Conservation (phyloP, 306 rosid genomes). For the Fragaria ananassa region DNA sequence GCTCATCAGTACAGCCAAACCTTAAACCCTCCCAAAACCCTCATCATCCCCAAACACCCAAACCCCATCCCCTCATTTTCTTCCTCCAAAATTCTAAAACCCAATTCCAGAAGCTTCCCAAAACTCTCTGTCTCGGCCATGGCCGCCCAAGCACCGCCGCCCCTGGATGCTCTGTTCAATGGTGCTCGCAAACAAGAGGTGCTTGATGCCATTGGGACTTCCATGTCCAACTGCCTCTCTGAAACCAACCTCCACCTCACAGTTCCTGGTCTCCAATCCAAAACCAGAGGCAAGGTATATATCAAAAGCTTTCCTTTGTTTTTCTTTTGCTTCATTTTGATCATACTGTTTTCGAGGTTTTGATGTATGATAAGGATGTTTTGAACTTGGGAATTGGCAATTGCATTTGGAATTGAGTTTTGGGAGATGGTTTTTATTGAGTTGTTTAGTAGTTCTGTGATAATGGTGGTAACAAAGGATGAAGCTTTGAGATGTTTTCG, state of each 20-base stretch:
- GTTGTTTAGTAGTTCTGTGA: not conserved
- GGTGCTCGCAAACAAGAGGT: conserved; percentile 46
- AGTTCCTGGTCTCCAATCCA: conserved; percentile 75
- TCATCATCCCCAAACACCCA: conserved; percentile 22
- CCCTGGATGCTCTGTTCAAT: conserved; percentile 48
- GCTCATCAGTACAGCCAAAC: conserved; percentile 25
- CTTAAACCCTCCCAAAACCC: conserved; percentile 68
- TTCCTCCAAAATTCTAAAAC: conserved; percentile 5
- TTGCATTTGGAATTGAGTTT: too few relatives aligned
- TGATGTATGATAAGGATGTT: conserved; percentile 5
- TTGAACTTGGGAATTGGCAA: not conserved
- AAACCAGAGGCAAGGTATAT: conserved; percentile 83
- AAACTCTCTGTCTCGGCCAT: conserved; percentile 32
- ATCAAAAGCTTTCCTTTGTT: too few relatives aligned
- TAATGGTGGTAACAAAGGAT: conserved; percentile 85
- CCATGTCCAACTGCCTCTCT: conserved; percentile 57
- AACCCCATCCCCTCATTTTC: conserved; percentile 12
- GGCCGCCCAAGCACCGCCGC: conserved; percentile 33
- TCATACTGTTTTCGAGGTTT: not conserved
- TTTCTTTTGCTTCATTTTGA: not conserved
- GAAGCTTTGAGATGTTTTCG: conserved; percentile 70
- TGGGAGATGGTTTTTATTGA: not conserved
- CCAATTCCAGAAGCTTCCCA: conserved; percentile 31
- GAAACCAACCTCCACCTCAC: conserved; percentile 77
- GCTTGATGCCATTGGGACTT: conserved; percentile 35